These are phyloP conservation scores for Magnaporthiopsis rhizophila DNA, from an alignment of 2,329 filamentous ascomycete genomes.

Conservation along the genomic window DNA sequence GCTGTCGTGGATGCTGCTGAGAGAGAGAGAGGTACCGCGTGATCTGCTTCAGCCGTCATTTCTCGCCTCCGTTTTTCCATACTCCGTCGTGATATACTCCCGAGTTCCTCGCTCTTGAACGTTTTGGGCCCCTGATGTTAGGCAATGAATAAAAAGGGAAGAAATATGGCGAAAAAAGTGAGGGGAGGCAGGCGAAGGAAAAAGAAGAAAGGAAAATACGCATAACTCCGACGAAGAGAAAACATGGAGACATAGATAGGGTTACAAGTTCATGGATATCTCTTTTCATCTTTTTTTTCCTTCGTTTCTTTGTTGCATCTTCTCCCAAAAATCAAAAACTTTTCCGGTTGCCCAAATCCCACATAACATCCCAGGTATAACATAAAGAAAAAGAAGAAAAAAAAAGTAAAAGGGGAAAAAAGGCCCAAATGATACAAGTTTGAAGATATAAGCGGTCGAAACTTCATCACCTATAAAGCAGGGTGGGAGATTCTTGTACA, in stretches of 20 bases:
- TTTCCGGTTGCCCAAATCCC: neutral
- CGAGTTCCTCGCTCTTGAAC: neutral
- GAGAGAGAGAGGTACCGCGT: too few species aligned
- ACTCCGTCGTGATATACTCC: too few species aligned
- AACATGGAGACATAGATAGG: neutral
- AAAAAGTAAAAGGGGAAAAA: neutral
- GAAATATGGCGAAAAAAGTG: neutral
- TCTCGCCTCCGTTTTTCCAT: neutral
- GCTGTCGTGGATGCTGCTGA: neutral
- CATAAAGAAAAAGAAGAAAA: neutral
- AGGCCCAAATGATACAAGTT: neutral
- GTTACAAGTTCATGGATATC: neutral
- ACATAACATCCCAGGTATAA: neutral
- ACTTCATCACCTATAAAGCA: neutral
- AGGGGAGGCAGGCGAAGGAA: too few species aligned
- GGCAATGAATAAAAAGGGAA: neutral
- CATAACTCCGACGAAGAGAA: neutral
- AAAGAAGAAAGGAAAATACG: too few species aligned
- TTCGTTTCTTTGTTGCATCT: slow-evolving; percentile 1
- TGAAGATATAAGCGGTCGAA: neutral
- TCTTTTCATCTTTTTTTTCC: neutral
- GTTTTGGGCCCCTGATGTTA: neutral
- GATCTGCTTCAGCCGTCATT: neutral
- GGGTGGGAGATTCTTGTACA: neutral
- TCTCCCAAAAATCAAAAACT: slow-evolving; percentile 6